A percentile compares a stretch with the other conserved stretches of the same genome.
These are phyloP conservation scores for Elsinoe fawcettii DNA, from an alignment of 2,329 filamentous ascomycete species.

Conservation along the genomic window DNA sequence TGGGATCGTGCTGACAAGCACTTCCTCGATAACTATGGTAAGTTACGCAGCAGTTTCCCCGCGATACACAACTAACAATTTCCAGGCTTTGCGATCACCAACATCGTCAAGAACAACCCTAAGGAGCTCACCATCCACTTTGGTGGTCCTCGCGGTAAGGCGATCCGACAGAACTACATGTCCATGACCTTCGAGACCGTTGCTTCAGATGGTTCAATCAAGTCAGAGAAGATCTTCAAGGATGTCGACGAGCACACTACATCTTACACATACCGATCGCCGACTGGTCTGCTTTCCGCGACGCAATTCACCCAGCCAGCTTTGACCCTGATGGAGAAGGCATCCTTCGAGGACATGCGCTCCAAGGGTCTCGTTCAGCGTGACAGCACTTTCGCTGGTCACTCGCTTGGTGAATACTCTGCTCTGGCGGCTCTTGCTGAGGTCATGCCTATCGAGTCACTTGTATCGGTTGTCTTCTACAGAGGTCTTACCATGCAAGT, in stretches of 20 bases:
- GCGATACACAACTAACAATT: conserved; percentile 10
- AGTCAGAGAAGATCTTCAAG: conserved; percentile 99
- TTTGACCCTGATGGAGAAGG: conserved; percentile 98
- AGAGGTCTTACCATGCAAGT: conserved; percentile 99
- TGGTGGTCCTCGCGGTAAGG: conserved; percentile 91
- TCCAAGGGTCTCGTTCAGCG: conserved; percentile 90
- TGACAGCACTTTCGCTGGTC: conserved; percentile 94
- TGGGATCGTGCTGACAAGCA: conserved; percentile 98
- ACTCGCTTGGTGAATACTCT: conserved; percentile 97
- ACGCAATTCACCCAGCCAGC: conserved; percentile 98
- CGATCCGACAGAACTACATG: conserved; percentile 98
- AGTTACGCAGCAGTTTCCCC: conserved; percentile 26
- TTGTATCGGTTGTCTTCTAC: conserved; percentile 99
- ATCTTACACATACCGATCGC: conserved; percentile 95
- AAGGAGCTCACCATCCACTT: conserved; percentile 99
- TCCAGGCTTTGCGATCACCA: conserved; percentile 84
- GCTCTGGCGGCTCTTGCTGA: conserved; percentile 92
- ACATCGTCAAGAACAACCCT: conserved; percentile 99
- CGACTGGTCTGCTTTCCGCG: conserved; percentile 86
- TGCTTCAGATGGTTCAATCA: conserved; percentile 79
- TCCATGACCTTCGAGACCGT: conserved; percentile 99
- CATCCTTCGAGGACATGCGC: conserved; percentile 98
- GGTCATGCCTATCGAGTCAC: conserved; percentile 98
- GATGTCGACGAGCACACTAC: conserved; percentile 87
- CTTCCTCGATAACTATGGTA: conserved; percentile 97